Evolutionary conservation across 805 yeast species (phyloP), one percentile per base, ranked within the genome.

Genomic region (Candida stauntonica): DNA sequence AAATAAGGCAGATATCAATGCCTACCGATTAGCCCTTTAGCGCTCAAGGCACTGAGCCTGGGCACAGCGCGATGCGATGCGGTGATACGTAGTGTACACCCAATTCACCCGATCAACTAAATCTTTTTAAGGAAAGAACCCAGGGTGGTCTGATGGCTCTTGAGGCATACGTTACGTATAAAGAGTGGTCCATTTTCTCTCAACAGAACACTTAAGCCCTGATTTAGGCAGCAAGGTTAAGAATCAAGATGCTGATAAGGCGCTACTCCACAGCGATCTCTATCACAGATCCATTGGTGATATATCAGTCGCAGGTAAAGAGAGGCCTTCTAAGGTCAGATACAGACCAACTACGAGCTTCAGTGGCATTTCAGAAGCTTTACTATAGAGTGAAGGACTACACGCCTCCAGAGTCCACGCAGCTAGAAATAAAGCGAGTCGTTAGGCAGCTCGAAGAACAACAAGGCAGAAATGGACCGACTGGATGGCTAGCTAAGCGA

Each of bases 281-380:
- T 5, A 63, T 78, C 20, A 81, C 88, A 0, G 89, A 82, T 53
- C 88, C 89, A 0, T 68, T 72, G 30, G 45, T 68, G 5, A 48
- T 81, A 3, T 82, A 83, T 49, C 73, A 73, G 44, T 69, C 68
- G 43, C 69, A 73, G 38, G 70, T 81, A 1, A 50, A 63, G 2
- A 62, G 66, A 31, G 86, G 86, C 3, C 40, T 70, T 2, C 57
- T 82, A 7, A 60, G 67, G 35, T 66, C 68, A 18, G 88, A 83
- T 50, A 73, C 67, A 17, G 63, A 64, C n/a, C 89, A 77, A 54
- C 60, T 75, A n/a, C 61, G 86, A 27, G 76, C 75, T 2, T 81
- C 79, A 51, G 68, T 72, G 23, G 81, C 77, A 57, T 72, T 79
- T 45, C 88, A 77, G 46, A 77, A 72, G 48, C 60, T 78, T 12